Evolutionary conservation across 495 filamentous ascomycete species (phyloP), one percentile per base, ranked within the genome.

Genomic region (Saxophila tyrrhenica): DNA sequence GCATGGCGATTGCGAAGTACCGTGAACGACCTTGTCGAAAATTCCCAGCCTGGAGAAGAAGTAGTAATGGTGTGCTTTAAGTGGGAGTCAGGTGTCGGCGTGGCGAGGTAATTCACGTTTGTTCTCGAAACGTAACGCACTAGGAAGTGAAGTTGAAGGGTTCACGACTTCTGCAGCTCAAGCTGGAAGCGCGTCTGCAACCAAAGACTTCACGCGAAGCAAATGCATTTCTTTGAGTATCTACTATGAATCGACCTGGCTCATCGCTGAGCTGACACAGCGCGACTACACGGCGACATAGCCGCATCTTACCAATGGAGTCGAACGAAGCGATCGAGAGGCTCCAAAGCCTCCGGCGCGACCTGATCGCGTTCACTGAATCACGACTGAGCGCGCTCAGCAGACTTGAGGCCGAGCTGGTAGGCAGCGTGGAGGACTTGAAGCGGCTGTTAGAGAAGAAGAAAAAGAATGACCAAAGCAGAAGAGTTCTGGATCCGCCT

Each of bases 371-470:
- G 45, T 71, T 90, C 47, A 73, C 75, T 42, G 77, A 85, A 50
- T 72, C 74, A 21, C 76, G 75, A 39, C 69, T 84, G 45, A 73
- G 73, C 25, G 84, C 78, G 56, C 65, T 84, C 52, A 81, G 84
- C 45, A 75, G 77, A 50, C 72, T 89, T 17, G 75, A 75, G 39
- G 63, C 78, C 55, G 78, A 89, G 61, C 71, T 97, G 39, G 83
- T 87, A 62, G 69, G 71, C 42, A 77, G 83, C 56, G 76, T 85
- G 29, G 71, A 81, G 39, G 83, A 84, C 50, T 89, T 98, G 66
- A 78, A 75, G 68, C 79, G 77, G 58, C 76, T 97, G 52, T 71
- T 97, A 39, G 82, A 87, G 67, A 88, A 87, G 63, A 78, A 82
- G 25, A 61, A 75, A 24, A 85, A 85, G 56, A 86, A 78, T 67